Percentiles rank a stretch among this genome's conserved stretches.
phyloP scores from a whole-genome alignment of 495 filamentous ascomycete genomes.

The Talaromyces stipitatus region DNA sequence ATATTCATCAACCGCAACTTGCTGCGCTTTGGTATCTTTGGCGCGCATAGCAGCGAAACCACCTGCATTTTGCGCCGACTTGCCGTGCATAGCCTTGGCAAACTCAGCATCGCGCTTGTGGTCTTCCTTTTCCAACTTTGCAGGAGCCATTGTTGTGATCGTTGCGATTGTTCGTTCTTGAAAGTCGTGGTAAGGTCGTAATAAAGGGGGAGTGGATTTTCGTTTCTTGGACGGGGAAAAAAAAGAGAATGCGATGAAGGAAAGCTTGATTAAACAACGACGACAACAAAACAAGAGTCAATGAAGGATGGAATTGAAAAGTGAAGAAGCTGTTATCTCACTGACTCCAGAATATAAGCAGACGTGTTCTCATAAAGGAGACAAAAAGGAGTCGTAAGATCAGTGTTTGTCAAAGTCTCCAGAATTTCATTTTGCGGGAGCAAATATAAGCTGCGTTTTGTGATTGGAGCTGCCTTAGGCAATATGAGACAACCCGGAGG shows the following conservation, averaged over 20 bases:
- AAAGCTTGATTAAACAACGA: not conserved
- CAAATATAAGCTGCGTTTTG: not conserved
- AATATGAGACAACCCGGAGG: not conserved
- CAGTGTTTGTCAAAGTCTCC: not conserved
- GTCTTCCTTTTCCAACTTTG: conserved; percentile 77
- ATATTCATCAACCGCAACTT: conserved; percentile 91
- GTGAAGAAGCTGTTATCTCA: not conserved
- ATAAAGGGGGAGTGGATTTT: not conserved
- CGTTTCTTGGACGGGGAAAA: conserved; percentile 9
- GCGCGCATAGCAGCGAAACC: conserved; percentile 77
- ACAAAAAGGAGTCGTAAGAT: not conserved
- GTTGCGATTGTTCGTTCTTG: not conserved
- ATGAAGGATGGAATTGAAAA: not conserved
- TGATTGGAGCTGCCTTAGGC: not conserved
- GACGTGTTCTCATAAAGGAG: not conserved
- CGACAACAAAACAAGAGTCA: not conserved
- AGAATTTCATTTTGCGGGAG: not conserved
- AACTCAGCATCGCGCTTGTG: conserved; percentile 87
- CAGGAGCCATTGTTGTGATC: conserved; percentile 55
- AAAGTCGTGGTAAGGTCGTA: conserved; percentile 4
- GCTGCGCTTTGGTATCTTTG: conserved; percentile 77
- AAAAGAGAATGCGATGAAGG: conserved; percentile 1
- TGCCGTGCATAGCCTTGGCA: conserved; percentile 86
- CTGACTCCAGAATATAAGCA: not conserved
- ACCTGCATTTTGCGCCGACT: conserved; percentile 60